Conservation (phyloP, 176 grass and related monocot genomes). For the Rhynchospora pubera region DNA sequence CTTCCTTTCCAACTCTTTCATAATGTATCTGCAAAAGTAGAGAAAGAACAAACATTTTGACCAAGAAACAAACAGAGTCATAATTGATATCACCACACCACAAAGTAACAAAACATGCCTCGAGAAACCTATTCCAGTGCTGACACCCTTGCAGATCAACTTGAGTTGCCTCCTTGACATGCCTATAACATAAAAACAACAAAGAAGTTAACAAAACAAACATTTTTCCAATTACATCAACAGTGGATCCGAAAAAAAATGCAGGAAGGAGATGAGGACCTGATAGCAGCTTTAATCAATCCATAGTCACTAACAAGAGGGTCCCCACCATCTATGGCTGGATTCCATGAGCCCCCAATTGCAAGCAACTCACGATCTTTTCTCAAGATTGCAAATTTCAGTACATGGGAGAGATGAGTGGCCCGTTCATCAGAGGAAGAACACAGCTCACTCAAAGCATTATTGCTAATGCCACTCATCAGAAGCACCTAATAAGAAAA, state of each 20-base stretch:
- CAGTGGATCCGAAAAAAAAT: background rate
- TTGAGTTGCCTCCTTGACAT: conserved; percentile 72
- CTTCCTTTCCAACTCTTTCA: conserved; percentile 77
- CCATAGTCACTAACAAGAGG: conserved; percentile 52
- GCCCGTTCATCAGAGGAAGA: conserved; percentile 54
- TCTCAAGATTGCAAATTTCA: conserved; percentile 87
- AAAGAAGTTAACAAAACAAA: conserved; percentile 22
- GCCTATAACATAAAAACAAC: conserved; percentile 37
- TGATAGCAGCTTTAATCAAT: conserved; percentile 82
- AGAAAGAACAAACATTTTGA: background rate
- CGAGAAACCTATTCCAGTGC: conserved; percentile 92
- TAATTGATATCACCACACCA: conserved; percentile 8
- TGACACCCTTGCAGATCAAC: conserved; percentile 74
- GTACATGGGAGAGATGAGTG: conserved; percentile 70
- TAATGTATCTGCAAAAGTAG: conserved; percentile 62
- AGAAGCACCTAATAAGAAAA: conserved; percentile 55
- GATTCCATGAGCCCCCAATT: conserved; percentile 83
- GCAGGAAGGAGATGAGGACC: conserved; percentile 28
- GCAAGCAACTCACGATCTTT: conserved; percentile 76
- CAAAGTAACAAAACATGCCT: conserved; percentile 45
- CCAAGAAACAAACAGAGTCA: conserved; percentile 6
- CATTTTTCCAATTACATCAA: background rate
- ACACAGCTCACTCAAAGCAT: conserved; percentile 64
- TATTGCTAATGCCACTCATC: conserved; percentile 87
- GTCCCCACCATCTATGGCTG: conserved; percentile 64